Evolutionary conservation across 2,329 filamentous ascomycete species (phyloP).

Genomic region (Pezicula radicicola): DNA sequence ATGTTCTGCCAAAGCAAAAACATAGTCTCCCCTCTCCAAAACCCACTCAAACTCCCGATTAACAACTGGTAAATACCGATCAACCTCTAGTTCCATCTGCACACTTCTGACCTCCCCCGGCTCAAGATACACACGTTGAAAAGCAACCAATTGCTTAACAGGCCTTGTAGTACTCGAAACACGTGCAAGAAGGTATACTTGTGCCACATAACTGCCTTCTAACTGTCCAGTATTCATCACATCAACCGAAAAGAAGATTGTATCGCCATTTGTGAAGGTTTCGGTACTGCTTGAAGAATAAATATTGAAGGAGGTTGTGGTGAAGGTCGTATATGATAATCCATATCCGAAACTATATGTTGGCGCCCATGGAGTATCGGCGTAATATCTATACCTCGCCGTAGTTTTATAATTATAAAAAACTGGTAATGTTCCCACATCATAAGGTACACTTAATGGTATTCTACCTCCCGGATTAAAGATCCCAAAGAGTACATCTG

Average conservation of each 20-base stretch:
- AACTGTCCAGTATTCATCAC: slow-evolving; percentile 61
- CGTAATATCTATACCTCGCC: slow-evolving; percentile 24
- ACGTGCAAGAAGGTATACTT: slow-evolving; percentile 42
- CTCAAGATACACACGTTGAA: slow-evolving; percentile 35
- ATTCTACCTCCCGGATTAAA: slow-evolving; percentile 31
- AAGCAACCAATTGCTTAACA: slow-evolving; percentile 40
- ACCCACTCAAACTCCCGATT: slow-evolving; percentile 40
- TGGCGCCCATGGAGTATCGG: slow-evolving; percentile 28
- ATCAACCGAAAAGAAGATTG: slow-evolving; percentile 42
- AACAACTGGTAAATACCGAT: slow-evolving; percentile 39
- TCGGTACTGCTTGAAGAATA: neutral
- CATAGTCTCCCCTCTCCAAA: slow-evolving; percentile 39
- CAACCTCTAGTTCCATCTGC: slow-evolving; percentile 34
- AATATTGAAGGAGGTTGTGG: slow-evolving; percentile 24
- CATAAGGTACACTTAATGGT: slow-evolving; percentile 31
- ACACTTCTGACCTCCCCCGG: slow-evolving; percentile 29
- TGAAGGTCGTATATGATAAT: slow-evolving; percentile 31
- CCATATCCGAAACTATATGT: slow-evolving; percentile 31
- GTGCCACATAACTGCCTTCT: slow-evolving; percentile 60
- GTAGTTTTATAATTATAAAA: slow-evolving; percentile 33
- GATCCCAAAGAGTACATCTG: slow-evolving; percentile 28
- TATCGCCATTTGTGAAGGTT: slow-evolving; percentile 18
- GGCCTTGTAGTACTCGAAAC: slow-evolving; percentile 38
- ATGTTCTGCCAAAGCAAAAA: slow-evolving; percentile 38
- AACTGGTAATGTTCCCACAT: slow-evolving; percentile 32